Percentiles rank a stretch among this genome's conserved stretches.
phyloP scores from a whole-genome alignment of 805 yeast genomes.

The Teunomyces tritomae region DNA sequence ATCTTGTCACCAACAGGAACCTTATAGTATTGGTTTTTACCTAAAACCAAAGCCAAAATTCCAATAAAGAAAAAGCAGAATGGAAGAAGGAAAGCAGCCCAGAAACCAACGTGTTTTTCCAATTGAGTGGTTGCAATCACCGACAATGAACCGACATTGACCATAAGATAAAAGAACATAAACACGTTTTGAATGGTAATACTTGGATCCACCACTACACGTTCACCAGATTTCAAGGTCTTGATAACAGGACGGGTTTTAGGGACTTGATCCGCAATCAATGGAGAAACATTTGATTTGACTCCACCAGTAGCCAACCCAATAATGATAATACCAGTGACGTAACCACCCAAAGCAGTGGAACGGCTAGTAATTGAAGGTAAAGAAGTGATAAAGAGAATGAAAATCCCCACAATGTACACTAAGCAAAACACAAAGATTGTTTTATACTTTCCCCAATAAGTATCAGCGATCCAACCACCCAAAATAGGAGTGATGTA shows the following conservation, averaged over 20 bases:
- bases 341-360: conserved; percentile 61
- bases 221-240: conserved; percentile 35
- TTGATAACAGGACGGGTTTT: conserved; percentile 35
- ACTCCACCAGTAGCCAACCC: conserved; percentile 82
- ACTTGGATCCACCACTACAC: conserved; percentile 53
- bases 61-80: conserved; percentile 55
- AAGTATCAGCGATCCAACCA: conserved; percentile 71
- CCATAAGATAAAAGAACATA: conserved; percentile 71
- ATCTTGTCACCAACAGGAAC: conserved; percentile 61
- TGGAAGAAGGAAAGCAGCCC: conserved; percentile 77
- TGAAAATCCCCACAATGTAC: conserved; percentile 59
- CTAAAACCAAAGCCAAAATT: conserved; percentile 48
- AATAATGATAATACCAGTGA: conserved; percentile 52
- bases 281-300: conserved; percentile 71
- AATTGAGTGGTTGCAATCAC: conserved; percentile 74
- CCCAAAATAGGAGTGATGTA: conserved; percentile 76
- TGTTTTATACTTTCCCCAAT: conserved; percentile 67
- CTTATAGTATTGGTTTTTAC: conserved; percentile 53
- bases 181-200: conserved; percentile 70
- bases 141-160: conserved; percentile 70
- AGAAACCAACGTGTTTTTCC: conserved; percentile 62
- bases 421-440: conserved; percentile 58
- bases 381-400: conserved; percentile 66
- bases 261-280: conserved; percentile 56
- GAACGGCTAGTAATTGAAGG: conserved; percentile 52